Percentiles rank a stretch among this genome's conserved stretches.
Evolutionary conservation across 306 rosid genomes (phyloP).

Genomic region (Albizia julibrissin): DNA sequence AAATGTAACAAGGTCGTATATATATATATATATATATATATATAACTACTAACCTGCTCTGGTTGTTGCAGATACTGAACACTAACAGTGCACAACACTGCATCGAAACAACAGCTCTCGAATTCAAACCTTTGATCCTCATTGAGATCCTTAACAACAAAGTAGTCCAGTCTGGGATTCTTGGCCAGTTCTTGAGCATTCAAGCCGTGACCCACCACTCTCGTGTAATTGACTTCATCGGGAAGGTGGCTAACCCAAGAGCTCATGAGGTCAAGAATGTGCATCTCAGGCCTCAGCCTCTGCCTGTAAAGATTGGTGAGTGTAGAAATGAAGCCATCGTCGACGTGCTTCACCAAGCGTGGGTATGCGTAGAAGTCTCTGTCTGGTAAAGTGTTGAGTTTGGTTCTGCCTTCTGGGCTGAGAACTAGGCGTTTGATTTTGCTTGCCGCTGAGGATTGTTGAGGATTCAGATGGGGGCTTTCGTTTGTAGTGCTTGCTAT

Average conservation of each 20-base stretch:
- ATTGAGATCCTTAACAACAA: slow-evolving; percentile 81
- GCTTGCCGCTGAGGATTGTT: slow-evolving; percentile 51
- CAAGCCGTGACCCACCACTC: slow-evolving; percentile 86
- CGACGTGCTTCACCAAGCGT: slow-evolving; percentile 78
- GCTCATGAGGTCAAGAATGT: slow-evolving; percentile 85
- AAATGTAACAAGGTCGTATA: background rate
- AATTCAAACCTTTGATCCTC: slow-evolving; percentile 64
- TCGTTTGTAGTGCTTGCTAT: slow-evolving; percentile 46
- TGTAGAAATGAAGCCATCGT: slow-evolving; percentile 70
- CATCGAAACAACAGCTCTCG: slow-evolving; percentile 65
- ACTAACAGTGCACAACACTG: slow-evolving; percentile 80
- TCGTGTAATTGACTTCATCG: slow-evolving; percentile 50
- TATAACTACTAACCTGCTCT: slow-evolving; percentile 62
- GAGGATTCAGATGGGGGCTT: slow-evolving; percentile 34
- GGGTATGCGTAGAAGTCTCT: slow-evolving; percentile 76
- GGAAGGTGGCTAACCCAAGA: slow-evolving; percentile 94
- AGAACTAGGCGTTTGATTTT: slow-evolving; percentile 68
- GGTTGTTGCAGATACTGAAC: slow-evolving; percentile 97
- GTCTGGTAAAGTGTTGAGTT: slow-evolving; percentile 59
- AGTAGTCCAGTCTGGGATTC: slow-evolving; percentile 67
- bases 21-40: too few species aligned
- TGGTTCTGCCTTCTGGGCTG: slow-evolving; percentile 63
- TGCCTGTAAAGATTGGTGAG: slow-evolving; percentile 65
- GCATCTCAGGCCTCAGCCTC: slow-evolving; percentile 51
- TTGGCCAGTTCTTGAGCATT: slow-evolving; percentile 82